Conservation (phyloP, 169 alveolate genomes). For the Cryptosporidium viatorum region DNA sequence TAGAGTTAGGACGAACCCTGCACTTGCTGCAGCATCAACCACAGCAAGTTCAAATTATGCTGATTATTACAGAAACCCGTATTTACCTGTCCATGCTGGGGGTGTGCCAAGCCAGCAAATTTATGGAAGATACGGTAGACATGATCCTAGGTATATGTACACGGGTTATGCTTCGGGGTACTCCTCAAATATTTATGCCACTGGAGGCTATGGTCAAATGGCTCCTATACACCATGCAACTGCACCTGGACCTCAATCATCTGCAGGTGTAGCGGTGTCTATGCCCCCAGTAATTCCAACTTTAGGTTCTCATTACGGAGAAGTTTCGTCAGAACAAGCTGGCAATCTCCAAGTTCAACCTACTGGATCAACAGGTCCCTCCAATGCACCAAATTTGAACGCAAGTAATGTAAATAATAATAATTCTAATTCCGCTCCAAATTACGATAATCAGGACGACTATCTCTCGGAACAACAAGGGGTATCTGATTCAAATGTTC, state of each 20-base stretch:
- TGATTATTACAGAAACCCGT: constrained; percentile 62
- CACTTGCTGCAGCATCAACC: constrained; percentile 35
- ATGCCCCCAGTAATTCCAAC: constrained; percentile 56
- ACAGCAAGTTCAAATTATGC: constrained; percentile 44
- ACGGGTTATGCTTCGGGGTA: constrained; percentile 44
- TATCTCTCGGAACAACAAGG: constrained; percentile 8
- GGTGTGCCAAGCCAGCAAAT: constrained; percentile 65
- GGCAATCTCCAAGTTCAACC: constrained; percentile 15
- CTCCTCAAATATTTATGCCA: constrained; percentile 26
- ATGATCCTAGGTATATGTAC: constrained; percentile 69
- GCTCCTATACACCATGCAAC: constrained; percentile 11
- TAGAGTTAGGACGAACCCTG: constrained; percentile 48
- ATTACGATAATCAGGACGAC: constrained; percentile 11
- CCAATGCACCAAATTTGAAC: constrained; percentile 2
- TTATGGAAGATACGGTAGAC: constrained; percentile 71
- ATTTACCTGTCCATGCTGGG: constrained; percentile 53
- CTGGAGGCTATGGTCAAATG: constrained; percentile 64
- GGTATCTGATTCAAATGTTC: constrained; percentile 11
- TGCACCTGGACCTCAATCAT: constrained; percentile 23
- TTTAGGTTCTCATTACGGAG: constrained; percentile 27
- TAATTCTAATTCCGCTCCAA: constrained; percentile 2
- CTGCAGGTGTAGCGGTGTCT: constrained; percentile 9
- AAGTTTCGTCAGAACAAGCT: constrained; percentile 19
- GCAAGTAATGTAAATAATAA: background rate
- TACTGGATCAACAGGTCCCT: background rate